A percentile compares a stretch with the other conserved stretches of the same genome.
Evolutionary conservation across 345 rosid genomes (phyloP).

Genomic region (Draba incana): DNA sequence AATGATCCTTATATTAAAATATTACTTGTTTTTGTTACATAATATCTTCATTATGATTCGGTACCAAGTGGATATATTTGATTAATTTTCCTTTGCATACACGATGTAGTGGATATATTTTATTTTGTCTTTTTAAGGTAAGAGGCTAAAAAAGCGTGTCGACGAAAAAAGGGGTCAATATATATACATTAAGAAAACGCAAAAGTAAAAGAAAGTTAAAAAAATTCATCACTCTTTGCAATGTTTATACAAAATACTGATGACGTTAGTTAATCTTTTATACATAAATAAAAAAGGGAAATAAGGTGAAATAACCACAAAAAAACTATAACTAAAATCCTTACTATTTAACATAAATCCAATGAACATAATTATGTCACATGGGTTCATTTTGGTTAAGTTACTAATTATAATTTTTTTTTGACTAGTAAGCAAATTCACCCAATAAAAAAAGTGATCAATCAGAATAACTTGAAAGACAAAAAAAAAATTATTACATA

Average conservation of each 20-base stretch:
- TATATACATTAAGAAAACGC: not conserved
- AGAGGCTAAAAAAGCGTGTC: slow-evolving; percentile 34
- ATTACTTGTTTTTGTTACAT: slow-evolving; percentile 7
- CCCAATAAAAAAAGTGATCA: too few relatives aligned
- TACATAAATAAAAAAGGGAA: not conserved
- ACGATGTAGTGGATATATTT: slow-evolving; percentile 27
- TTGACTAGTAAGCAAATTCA: too few relatives aligned
- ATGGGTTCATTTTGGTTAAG: too few relatives aligned
- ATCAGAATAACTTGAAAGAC: too few relatives aligned
- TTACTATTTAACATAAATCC: too few relatives aligned
- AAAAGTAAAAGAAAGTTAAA: slow-evolving; percentile 13
- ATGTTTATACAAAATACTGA: not conserved
- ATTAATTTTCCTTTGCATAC: slow-evolving; percentile 29
- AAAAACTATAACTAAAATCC: too few relatives aligned
- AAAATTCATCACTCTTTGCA: not conserved
- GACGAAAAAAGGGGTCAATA: slow-evolving; percentile 27
- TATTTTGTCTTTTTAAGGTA: slow-evolving; percentile 45
- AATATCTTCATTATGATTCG: slow-evolving; percentile 36
- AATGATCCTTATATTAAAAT: slow-evolving; percentile 18
- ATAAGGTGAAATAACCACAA: too few relatives aligned
- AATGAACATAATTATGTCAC: too few relatives aligned
- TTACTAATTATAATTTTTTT: too few relatives aligned
- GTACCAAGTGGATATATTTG: slow-evolving; percentile 33
- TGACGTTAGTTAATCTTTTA: not conserved
- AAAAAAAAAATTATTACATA: too few relatives aligned